Conservation (phyloP, 179 eudicot genomes). For the Beta corolliflora region DNA sequence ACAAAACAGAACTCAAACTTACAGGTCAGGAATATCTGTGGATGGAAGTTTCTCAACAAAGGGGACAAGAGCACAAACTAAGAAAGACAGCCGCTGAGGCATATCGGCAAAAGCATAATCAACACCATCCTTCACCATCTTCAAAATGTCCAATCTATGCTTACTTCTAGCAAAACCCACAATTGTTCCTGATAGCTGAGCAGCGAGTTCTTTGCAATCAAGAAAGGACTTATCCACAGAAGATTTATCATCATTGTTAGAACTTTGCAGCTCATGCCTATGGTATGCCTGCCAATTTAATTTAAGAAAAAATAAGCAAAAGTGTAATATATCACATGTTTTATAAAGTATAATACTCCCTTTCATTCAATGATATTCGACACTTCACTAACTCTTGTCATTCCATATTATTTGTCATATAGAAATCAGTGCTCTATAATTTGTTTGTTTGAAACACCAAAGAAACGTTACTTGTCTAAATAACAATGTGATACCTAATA, state of each 20-base stretch:
- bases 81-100: conserved; percentile 72
- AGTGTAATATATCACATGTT: neutral
- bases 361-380: neutral
- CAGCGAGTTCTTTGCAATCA: conserved; percentile 83
- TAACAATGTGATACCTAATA: neutral
- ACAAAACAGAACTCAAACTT: conserved; percentile 35
- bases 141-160: conserved; percentile 69
- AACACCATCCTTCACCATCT: conserved; percentile 77
- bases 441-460: neutral
- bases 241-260: conserved; percentile 47
- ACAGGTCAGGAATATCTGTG: conserved; percentile 74
- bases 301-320: conserved; percentile 4
- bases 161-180: conserved; percentile 77
- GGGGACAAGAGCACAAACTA: conserved; percentile 66
- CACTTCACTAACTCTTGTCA: neutral
- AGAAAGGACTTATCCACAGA: conserved; percentile 51
- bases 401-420: neutral
- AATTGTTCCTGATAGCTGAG: conserved; percentile 69
- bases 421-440: neutral
- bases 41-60: conserved; percentile 81
- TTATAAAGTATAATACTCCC: neutral
- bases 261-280: conserved; percentile 50
- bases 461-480: neutral
- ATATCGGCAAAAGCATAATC: conserved; percentile 69
- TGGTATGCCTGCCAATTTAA: conserved; percentile 59